Conservation (phyloP, 768 basidiomycete species). For the Agrocybe chaxingu region DNA sequence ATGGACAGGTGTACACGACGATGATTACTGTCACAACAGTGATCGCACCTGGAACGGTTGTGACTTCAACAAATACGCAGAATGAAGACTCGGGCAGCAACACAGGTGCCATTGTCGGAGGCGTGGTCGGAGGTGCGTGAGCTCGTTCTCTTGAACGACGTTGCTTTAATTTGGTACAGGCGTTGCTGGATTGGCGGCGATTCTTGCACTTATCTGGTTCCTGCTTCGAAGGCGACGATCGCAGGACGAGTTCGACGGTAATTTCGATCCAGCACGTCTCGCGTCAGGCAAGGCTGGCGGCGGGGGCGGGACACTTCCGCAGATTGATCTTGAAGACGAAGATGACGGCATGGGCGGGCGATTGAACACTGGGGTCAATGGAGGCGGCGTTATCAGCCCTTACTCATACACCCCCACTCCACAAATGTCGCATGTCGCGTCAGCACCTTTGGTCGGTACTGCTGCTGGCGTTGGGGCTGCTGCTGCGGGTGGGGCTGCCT, state of each 20-base stretch:
- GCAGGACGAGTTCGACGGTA: constrained; percentile 26
- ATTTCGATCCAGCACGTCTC: constrained; percentile 24
- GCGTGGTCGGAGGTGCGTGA: constrained; percentile 23
- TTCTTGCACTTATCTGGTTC: constrained; percentile 14
- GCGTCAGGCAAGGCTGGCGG: constrained; percentile 6
- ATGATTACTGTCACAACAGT: constrained; percentile 15
- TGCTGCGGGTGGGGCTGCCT: constrained; percentile 1
- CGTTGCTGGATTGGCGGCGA: constrained; percentile 13
- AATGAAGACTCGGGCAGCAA: constrained; percentile 5
- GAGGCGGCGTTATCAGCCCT: constrained; percentile 23
- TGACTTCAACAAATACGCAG: background rate
- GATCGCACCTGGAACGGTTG: constrained; percentile 4
- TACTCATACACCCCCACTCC: constrained; percentile 17
- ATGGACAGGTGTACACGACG: constrained; percentile 18
- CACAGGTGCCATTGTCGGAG: constrained; percentile 22
- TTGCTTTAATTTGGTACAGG: constrained; percentile 3
- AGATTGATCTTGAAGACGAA: constrained; percentile 14
- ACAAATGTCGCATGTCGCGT: constrained; percentile 11
- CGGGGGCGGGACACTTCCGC: constrained; percentile 16
- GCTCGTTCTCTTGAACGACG: background rate
- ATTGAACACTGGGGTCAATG: constrained; percentile 13
- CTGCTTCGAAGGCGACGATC: constrained; percentile 16
- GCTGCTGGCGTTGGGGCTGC: constrained; percentile 12
- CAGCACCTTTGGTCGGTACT: background rate
- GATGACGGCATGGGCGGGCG: constrained; percentile 25